Conservation (phyloP, 2,329 filamentous ascomycete genomes). For the Zymoseptoria brevis region DNA sequence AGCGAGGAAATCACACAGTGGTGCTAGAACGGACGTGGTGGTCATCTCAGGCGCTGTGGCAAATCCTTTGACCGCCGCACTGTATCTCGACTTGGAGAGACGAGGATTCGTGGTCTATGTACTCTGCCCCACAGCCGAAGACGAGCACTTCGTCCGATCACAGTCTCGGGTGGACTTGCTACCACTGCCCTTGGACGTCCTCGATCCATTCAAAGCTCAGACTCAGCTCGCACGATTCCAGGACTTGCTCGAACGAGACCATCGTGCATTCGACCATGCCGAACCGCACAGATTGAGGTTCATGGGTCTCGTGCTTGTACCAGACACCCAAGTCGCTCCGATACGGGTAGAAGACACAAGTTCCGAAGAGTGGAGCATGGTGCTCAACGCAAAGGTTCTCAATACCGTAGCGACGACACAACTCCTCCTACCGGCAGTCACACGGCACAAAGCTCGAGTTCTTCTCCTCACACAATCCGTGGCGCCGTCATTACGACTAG, state of each 20-base stretch:
- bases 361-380: slow-evolving; percentile 76
- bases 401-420: slow-evolving; percentile 84
- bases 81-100: slow-evolving; percentile 79
- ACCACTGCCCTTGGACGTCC: slow-evolving; percentile 73
- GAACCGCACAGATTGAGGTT: slow-evolving; percentile 69
- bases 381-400: slow-evolving; percentile 84
- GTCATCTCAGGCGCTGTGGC: slow-evolving; percentile 83
- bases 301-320: slow-evolving; percentile 74
- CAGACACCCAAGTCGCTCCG: slow-evolving; percentile 62
- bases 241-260: slow-evolving; percentile 62
- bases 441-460: slow-evolving; percentile 54
- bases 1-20: slow-evolving; percentile 71
- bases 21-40: slow-evolving; percentile 76
- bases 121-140: slow-evolving; percentile 75
- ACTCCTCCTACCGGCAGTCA: slow-evolving; percentile 59
- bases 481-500: slow-evolving; percentile 68
- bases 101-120: slow-evolving; percentile 91
- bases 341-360: slow-evolving; percentile 66
- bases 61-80: slow-evolving; percentile 72
- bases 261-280: slow-evolving; percentile 67
- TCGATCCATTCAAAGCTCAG: slow-evolving; percentile 61
- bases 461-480: slow-evolving; percentile 73
- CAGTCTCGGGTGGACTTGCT: slow-evolving; percentile 75
- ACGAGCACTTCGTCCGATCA: slow-evolving; percentile 69
- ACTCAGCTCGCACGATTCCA: slow-evolving; percentile 65